Conservation (phyloP, 768 basidiomycete species). For the Trametopsis cervina region DNA sequence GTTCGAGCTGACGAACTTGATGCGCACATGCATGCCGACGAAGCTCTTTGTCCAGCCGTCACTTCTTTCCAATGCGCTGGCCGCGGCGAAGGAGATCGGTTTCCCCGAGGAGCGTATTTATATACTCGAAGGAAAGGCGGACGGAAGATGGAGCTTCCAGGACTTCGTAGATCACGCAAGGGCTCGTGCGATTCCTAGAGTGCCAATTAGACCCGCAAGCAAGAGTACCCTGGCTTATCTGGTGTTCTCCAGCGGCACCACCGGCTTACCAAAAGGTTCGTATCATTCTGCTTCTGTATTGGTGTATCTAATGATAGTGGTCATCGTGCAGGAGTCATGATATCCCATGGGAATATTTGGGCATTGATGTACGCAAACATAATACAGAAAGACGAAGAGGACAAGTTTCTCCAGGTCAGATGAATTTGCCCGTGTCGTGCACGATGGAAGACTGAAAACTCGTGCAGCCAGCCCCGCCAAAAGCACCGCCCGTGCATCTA, state of each 20-base stretch:
- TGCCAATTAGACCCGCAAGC: conserved; percentile 37
- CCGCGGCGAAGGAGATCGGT: conserved; percentile 28
- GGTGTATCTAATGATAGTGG: conserved; percentile 12
- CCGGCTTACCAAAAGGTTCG: conserved; percentile 65
- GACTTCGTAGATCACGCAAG: conserved; percentile 37
- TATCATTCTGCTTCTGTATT: not conserved
- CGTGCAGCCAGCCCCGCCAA: conserved; percentile 2
- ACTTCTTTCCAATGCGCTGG: conserved; percentile 35
- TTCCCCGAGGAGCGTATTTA: conserved; percentile 38
- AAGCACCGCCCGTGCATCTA: conserved; percentile 2
- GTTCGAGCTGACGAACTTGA: conserved; percentile 45
- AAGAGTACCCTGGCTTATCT: conserved; percentile 60
- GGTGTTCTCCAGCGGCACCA: conserved; percentile 74
- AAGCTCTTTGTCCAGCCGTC: conserved; percentile 46
- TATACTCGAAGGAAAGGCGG: conserved; percentile 36
- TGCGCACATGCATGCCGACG: conserved; percentile 42
- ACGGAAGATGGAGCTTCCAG: conserved; percentile 37
- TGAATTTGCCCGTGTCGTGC: not conserved
- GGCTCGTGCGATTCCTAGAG: conserved; percentile 29
- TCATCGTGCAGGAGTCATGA: conserved; percentile 20
- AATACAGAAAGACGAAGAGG: conserved; percentile 1
- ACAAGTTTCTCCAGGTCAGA: conserved; percentile 4
- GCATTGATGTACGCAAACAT: conserved; percentile 1
- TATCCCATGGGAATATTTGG: conserved; percentile 12
- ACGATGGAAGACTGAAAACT: not conserved